Percentiles rank a stretch among this genome's conserved stretches.
phyloP scores from a whole-genome alignment of 2,329 filamentous ascomycete species.

The Alternaria conjuncta region DNA sequence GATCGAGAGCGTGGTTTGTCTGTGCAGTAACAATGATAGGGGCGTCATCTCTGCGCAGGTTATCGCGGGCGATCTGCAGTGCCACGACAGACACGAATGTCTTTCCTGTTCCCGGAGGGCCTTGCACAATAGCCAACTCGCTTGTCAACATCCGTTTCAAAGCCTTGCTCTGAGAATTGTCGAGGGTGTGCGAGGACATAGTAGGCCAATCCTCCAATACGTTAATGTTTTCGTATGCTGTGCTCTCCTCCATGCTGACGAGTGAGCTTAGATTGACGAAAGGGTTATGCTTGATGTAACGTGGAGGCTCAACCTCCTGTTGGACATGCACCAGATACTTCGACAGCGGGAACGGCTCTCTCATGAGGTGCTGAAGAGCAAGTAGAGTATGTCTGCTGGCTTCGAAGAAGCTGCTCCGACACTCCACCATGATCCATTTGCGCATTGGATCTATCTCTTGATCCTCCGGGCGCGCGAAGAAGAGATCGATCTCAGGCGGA shows the following conservation, averaged over 20 bases:
- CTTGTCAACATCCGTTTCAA: conserved; percentile 74
- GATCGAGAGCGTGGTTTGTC: conserved; percentile 90
- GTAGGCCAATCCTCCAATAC: conserved; percentile 63
- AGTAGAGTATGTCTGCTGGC: conserved; percentile 74
- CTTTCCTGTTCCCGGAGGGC: conserved; percentile 81
- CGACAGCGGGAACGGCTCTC: conserved; percentile 67
- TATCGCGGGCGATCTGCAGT: conserved; percentile 69
- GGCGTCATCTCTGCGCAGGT: conserved; percentile 61
- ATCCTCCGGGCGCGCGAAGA: conserved; percentile 68
- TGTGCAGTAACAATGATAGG: conserved; percentile 82
- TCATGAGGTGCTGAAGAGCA: conserved; percentile 70
- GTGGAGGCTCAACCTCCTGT: conserved; percentile 56
- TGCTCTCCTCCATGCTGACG: conserved; percentile 46
- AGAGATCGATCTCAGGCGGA: conserved; percentile 77
- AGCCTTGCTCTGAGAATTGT: conserved; percentile 73
- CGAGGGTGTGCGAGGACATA: conserved; percentile 60
- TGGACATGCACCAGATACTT: conserved; percentile 65
- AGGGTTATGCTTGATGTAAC: conserved; percentile 60
- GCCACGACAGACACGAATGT: conserved; percentile 80
- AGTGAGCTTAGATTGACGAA: conserved; percentile 58
- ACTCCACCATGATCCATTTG: conserved; percentile 81
- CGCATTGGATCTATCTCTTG: conserved; percentile 71
- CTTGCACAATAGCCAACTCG: conserved; percentile 78
- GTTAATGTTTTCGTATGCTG: conserved; percentile 57
- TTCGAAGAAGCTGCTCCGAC: conserved; percentile 77